These are phyloP conservation scores for Corchorus capsularis DNA, from an alignment of 345 rosid genomes.

Conservation along the genomic window DNA sequence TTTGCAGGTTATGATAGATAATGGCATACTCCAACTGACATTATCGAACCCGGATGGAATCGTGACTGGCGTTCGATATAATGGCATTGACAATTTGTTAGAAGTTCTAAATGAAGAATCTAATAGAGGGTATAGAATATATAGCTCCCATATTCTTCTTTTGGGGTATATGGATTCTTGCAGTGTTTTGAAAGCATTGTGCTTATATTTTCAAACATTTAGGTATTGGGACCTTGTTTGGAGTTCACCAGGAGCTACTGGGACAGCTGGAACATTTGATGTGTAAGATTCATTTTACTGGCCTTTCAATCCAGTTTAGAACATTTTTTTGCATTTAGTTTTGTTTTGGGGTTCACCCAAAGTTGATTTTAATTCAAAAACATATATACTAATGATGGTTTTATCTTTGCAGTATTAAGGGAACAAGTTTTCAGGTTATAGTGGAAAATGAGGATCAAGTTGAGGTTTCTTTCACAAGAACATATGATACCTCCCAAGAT, in stretches of 20 bases:
- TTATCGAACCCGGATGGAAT: conserved; percentile 80
- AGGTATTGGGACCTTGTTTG: conserved; percentile 82
- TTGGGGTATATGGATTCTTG: neutral
- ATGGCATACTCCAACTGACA: conserved; percentile 70
- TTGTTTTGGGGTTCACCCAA: too few species aligned
- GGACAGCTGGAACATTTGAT: conserved; percentile 54
- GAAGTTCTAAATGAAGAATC: conserved; percentile 79
- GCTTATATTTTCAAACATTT: neutral
- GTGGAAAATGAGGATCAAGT: conserved; percentile 53
- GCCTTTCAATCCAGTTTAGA: too few species aligned
- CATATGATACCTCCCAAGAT: conserved; percentile 50
- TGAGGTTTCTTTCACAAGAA: conserved; percentile 64
- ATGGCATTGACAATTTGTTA: conserved; percentile 79
- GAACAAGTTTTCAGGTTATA: conserved; percentile 53
- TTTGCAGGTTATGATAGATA: conserved; percentile 78
- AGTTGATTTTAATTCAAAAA: too few species aligned
- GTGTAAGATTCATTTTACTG: conserved; percentile 43
- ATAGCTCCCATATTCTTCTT: neutral
- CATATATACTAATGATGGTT: too few species aligned
- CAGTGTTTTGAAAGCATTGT: neutral
- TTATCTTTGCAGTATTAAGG: conserved; percentile 48
- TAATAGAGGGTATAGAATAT: conserved; percentile 88
- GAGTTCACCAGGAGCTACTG: conserved; percentile 36
- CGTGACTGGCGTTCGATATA: conserved; percentile 65
- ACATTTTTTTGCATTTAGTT: too few species aligned